Conservation (phyloP, 345 rosid species). For the Eucalyptus regnans region DNA sequence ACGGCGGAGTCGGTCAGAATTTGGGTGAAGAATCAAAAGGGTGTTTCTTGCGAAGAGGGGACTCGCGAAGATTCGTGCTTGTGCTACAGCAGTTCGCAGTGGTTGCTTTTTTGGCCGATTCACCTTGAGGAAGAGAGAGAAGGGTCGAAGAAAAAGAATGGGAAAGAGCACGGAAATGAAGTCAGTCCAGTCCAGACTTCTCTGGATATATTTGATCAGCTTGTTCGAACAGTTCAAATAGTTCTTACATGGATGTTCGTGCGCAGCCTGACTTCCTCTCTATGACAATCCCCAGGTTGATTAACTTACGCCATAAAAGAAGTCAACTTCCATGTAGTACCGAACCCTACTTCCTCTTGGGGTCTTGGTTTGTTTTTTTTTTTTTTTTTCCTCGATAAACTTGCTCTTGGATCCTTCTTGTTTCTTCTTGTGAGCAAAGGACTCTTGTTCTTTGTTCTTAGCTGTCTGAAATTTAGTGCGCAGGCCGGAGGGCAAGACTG, state of each 20-base stretch:
- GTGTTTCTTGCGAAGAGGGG: background rate
- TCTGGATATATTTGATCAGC: background rate
- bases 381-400: accelerated
- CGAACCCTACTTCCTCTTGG: background rate
- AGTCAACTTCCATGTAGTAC: background rate
- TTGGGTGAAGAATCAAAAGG: background rate
- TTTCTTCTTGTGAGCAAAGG: background rate
- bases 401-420: background rate
- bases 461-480: background rate
- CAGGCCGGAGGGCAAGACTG: background rate
- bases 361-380: no score
- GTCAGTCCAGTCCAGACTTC: background rate
- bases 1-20: background rate
- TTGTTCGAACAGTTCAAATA: background rate
- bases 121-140: background rate
- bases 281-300: background rate
- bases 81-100: background rate
- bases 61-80: background rate
- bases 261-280: background rate
- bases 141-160: accelerated
- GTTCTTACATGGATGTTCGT: background rate
- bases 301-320: background rate
- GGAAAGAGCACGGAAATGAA: background rate
- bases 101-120: background rate
- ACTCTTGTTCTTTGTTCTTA: background rate